Evolutionary conservation across 371 early-diverging fungal genomes (phyloP).

Genomic region (Blakeslea trispora): DNA sequence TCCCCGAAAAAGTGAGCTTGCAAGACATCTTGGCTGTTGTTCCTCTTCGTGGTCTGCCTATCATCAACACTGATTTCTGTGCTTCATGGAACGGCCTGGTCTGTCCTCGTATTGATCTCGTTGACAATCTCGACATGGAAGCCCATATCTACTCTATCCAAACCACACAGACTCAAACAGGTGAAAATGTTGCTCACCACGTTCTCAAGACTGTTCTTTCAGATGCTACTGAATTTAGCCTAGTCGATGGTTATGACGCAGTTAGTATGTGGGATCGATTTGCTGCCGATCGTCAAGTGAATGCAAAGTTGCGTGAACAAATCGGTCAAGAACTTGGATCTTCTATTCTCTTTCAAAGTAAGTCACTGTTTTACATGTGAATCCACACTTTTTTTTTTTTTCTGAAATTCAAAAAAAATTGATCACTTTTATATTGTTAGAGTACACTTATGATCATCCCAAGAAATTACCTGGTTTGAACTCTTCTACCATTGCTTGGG

Average conservation of each 20-base stretch:
- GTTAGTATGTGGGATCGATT: constrained; percentile 42
- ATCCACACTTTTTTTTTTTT: not conserved
- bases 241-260: constrained; percentile 41
- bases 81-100: constrained; percentile 27
- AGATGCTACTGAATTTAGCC: not conserved
- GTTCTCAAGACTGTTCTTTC: constrained; percentile 9
- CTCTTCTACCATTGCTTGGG: constrained; percentile 67
- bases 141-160: constrained; percentile 38
- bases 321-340: constrained; percentile 45
- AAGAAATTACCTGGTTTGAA: constrained; percentile 48
- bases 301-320: constrained; percentile 30
- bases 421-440: too few relatives aligned
- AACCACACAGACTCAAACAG: not conserved
- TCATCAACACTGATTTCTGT: constrained; percentile 16
- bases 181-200: constrained; percentile 7
- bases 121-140: constrained; percentile 49
- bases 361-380: not conserved
- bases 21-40: constrained; percentile 40
- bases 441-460: constrained; percentile 57
- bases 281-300: constrained; percentile 35
- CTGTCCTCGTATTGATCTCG: constrained; percentile 37
- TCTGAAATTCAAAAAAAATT: too few relatives aligned
- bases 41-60: constrained; percentile 45
- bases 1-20: constrained; percentile 11
- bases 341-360: constrained; percentile 51